phyloP scores from a whole-genome alignment of 2,329 filamentous ascomycete species.

The Paraconiothyrium brasiliense region DNA sequence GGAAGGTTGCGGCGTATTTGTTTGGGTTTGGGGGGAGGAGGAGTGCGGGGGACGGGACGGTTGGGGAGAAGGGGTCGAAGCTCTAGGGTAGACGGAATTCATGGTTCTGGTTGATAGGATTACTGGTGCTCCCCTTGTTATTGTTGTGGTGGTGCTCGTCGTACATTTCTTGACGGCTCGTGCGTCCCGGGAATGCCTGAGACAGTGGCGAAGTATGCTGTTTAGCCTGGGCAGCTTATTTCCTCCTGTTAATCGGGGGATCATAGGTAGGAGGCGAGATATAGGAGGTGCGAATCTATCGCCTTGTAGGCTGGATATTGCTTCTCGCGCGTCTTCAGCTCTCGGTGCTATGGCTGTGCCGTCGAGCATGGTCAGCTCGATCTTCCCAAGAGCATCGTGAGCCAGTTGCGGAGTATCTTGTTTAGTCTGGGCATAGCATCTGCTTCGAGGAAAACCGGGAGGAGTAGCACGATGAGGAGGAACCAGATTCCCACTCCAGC shows the following conservation, averaged over 20 bases:
- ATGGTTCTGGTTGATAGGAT: neutral
- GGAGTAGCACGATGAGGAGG: conserved; percentile 32
- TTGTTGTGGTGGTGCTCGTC: too few relatives aligned
- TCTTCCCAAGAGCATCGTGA: neutral
- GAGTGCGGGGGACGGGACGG: conserved; percentile 48
- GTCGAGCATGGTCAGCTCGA: neutral
- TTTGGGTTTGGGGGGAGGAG: conserved; percentile 63
- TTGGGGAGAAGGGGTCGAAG: conserved; percentile 40
- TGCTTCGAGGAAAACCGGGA: conserved; percentile 39
- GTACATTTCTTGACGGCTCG: too few relatives aligned
- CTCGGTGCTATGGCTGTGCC: too few relatives aligned
- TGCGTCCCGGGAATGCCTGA: too few relatives aligned
- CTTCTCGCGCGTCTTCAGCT: too few relatives aligned
- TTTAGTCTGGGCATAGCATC: conserved; percentile 42
- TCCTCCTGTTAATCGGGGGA: too few relatives aligned
- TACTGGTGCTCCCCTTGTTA: neutral
- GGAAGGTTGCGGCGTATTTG: conserved; percentile 69
- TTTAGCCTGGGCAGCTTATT: too few relatives aligned
- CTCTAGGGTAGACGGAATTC: conserved; percentile 27
- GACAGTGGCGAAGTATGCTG: too few relatives aligned
- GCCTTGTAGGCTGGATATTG: too few relatives aligned
- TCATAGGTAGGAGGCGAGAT: too few relatives aligned
- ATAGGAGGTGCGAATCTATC: too few relatives aligned
- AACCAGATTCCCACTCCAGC: conserved; percentile 34
- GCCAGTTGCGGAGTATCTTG: conserved; percentile 25